Evolutionary conservation across 441 rosid genomes (phyloP).

Genomic region (Mallotus repandus): DNA sequence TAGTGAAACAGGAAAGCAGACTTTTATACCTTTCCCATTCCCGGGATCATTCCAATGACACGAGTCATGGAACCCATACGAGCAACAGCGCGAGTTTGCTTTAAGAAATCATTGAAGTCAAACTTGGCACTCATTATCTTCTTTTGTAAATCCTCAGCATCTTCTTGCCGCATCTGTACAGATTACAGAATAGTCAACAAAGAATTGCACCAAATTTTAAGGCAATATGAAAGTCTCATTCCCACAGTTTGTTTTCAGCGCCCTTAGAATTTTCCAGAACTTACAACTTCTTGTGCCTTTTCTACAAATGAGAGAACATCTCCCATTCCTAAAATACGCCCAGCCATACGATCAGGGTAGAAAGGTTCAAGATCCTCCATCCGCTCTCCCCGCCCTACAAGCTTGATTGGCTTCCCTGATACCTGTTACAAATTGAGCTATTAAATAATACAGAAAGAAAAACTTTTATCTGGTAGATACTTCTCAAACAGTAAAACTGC

Average conservation of each 20-base stretch:
- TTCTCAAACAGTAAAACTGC: background rate
- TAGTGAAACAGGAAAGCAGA: conserved; percentile 20
- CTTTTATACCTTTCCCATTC: conserved; percentile 79
- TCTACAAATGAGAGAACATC: conserved; percentile 97
- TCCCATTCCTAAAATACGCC: conserved; percentile 97
- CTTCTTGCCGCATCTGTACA: conserved; percentile 90
- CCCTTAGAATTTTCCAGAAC: conserved; percentile 29
- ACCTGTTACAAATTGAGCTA: conserved; percentile 48
- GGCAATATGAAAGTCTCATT: conserved; percentile 2
- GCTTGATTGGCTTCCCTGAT: conserved; percentile 94
- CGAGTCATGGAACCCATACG: conserved; percentile 96
- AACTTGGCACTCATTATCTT: conserved; percentile 98
- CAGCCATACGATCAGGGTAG: conserved; percentile 98
- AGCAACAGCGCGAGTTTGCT: conserved; percentile 97
- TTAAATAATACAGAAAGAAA: conserved; percentile 7
- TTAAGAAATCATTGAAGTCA: conserved; percentile 94
- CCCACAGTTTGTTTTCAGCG: too few relatives aligned
- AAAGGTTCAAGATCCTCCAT: conserved; percentile 99
- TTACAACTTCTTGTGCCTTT: conserved; percentile 96
- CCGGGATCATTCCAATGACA: conserved; percentile 96
- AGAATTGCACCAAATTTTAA: conserved; percentile 12
- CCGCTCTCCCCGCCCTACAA: conserved; percentile 96
- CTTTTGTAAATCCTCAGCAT: conserved; percentile 96
- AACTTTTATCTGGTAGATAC: background rate
- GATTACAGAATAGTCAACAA: conserved; percentile 11